Evolutionary conservation across 352 stramenopile species (phyloP).

Genomic region (Pythium brassicae): DNA sequence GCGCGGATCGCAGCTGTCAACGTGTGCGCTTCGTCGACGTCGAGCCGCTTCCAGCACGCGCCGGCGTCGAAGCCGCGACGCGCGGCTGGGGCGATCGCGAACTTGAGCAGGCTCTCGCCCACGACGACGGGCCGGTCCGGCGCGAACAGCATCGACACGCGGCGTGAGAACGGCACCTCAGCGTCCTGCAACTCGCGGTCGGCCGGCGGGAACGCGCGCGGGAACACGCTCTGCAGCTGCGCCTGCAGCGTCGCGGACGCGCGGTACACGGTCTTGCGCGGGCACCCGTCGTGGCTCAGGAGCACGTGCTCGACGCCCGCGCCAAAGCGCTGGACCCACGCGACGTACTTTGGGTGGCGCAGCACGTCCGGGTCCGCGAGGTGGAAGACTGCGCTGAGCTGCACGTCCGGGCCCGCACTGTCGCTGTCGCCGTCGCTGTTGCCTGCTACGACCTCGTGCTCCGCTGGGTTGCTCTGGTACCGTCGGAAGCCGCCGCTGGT

Average conservation of each 20-base stretch:
- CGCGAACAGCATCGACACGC: slow-evolving; percentile 17
- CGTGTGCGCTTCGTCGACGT: slow-evolving; percentile 42
- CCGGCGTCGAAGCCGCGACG: slow-evolving; percentile 63
- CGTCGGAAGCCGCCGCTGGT: slow-evolving; percentile 26
- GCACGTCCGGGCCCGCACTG: slow-evolving; percentile 21
- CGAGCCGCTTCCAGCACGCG: slow-evolving; percentile 40
- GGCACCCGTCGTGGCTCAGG: slow-evolving; percentile 42
- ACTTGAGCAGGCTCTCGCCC: slow-evolving; percentile 74
- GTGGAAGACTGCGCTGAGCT: slow-evolving; percentile 67
- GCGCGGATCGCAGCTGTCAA: slow-evolving; percentile 22
- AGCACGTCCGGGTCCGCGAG: slow-evolving; percentile 44
- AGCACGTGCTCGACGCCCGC: slow-evolving; percentile 52
- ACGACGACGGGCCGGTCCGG: slow-evolving; percentile 31
- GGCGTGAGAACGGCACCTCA: slow-evolving; percentile 26
- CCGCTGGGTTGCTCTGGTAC: slow-evolving; percentile 26
- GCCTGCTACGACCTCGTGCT: neutral
- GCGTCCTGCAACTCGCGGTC: slow-evolving; percentile 40
- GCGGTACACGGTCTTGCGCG: slow-evolving; percentile 68
- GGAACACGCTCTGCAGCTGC: slow-evolving; percentile 66
- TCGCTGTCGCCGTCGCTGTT: neutral
- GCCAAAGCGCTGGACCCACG: slow-evolving; percentile 59
- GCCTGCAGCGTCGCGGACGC: slow-evolving; percentile 66
- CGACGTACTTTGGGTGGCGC: slow-evolving; percentile 46
- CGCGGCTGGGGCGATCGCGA: slow-evolving; percentile 43
- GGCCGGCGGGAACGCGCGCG: slow-evolving; percentile 48